These are phyloP conservation scores for Rhododendron kiyosumense DNA, from an alignment of 148 eudicot species.

Conservation along the genomic window DNA sequence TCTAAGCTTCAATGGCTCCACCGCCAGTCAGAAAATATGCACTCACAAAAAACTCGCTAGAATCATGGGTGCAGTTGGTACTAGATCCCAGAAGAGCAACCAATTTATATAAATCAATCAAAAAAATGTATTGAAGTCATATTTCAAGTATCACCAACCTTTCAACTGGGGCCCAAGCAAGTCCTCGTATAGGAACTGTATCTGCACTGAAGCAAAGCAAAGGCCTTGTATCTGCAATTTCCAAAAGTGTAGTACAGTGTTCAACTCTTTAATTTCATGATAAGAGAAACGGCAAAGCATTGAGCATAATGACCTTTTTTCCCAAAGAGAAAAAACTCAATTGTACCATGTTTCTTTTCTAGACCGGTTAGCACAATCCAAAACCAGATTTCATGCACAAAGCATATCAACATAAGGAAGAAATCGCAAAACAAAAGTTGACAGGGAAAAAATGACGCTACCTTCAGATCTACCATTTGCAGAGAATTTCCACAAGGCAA, in stretches of 20 bases:
- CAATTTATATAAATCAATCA: neutral
- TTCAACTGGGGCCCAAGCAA: conserved; percentile 82
- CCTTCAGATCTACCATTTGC: conserved; percentile 48
- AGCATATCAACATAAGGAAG: neutral
- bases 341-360: neutral
- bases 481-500: conserved; percentile 91
- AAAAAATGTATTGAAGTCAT: neutral
- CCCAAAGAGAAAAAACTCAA: neutral
- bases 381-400: neutral
- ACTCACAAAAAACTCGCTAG: neutral
- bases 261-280: conserved; percentile 7
- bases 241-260: conserved; percentile 12
- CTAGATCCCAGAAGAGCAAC: neutral
- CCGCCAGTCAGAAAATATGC: neutral
- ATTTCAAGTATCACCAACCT: conserved; percentile 43
- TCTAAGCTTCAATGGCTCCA: neutral
- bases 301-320: neutral
- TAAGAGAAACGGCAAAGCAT: neutral
- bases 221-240: conserved; percentile 64
- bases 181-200: conserved; percentile 79
- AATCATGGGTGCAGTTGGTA: neutral
- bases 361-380: neutral
- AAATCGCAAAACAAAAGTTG: neutral
- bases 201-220: conserved; percentile 85
- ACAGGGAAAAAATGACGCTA: conserved; percentile 14